Conservation (phyloP, 345 rosid species). For the Linum trigynum region DNA sequence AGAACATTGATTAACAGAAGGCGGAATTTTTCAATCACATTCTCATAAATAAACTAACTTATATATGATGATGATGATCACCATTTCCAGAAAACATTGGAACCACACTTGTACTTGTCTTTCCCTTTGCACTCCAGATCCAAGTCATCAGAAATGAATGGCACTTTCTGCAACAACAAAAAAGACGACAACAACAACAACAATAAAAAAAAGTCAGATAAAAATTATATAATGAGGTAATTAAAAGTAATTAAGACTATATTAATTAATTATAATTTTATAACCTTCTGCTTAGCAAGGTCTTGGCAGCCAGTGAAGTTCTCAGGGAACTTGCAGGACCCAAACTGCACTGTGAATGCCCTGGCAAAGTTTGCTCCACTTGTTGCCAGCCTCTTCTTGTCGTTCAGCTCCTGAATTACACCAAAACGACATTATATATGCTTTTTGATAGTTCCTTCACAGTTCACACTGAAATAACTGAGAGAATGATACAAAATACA, state of each 20-base stretch:
- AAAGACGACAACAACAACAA: too few relatives aligned
- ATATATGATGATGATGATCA: constrained; percentile 21
- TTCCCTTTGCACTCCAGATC: constrained; percentile 87
- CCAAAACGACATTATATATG: too few relatives aligned
- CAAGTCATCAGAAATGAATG: constrained; percentile 73
- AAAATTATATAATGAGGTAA: too few relatives aligned
- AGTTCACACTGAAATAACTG: too few relatives aligned
- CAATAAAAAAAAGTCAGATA: too few relatives aligned
- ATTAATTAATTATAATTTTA: too few relatives aligned
- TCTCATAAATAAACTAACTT: too few relatives aligned
- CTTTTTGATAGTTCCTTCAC: too few relatives aligned
- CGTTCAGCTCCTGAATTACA: constrained; percentile 62
- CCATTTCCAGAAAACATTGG: constrained; percentile 99
- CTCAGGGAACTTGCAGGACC: constrained; percentile 93
- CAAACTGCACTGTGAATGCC: constrained; percentile 88
- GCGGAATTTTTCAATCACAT: too few relatives aligned
- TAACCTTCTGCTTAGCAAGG: constrained; percentile 95
- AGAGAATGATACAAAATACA: too few relatives aligned
- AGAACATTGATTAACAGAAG: too few relatives aligned
- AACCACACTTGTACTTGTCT: constrained; percentile 97
- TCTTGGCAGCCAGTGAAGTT: constrained; percentile 99
- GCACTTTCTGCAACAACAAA: constrained; percentile 77
- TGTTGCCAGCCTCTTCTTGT: constrained; percentile 91
- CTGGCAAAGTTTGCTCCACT: constrained; percentile 96
- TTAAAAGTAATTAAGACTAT: too few relatives aligned